A percentile compares a stretch with the other conserved stretches of the same genome.
phyloP scores from a whole-genome alignment of 331 rosid genomes.

The Quercus lobata region DNA sequence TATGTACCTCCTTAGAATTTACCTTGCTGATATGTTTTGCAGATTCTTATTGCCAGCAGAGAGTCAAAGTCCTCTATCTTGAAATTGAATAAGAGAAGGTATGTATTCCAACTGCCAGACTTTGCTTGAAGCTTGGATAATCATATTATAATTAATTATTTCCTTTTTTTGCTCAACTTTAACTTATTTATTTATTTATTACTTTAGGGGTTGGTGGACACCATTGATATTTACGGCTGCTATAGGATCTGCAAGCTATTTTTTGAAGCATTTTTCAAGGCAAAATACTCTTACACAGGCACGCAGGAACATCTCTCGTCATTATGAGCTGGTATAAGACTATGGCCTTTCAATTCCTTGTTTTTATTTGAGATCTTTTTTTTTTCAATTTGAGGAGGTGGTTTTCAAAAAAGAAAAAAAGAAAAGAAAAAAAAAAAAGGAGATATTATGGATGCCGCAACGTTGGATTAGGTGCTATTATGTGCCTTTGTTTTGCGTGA shows the following conservation, averaged over 20 bases:
- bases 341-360: not conserved
- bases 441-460: too few species aligned
- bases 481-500: too few species aligned
- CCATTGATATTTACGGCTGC: conserved; percentile 67
- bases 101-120: not conserved
- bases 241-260: conserved; percentile 66
- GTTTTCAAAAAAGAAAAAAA: too few species aligned
- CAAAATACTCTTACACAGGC: conserved; percentile 81
- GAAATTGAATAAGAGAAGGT: conserved; percentile 56
- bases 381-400: too few species aligned
- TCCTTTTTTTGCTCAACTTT: not conserved
- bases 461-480: too few species aligned
- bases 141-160: not conserved
- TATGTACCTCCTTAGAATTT: not conserved
- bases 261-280: conserved; percentile 62
- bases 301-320: conserved; percentile 83
- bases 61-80: conserved; percentile 50
- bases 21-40: conserved; percentile 15
- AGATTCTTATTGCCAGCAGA: conserved; percentile 82
- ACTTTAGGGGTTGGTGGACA: conserved; percentile 84
- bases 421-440: too few species aligned
- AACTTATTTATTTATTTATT: conserved; percentile 6
- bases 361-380: not conserved
- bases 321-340: conserved; percentile 66
- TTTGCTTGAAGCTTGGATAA: not conserved